A percentile compares a stretch with the other conserved stretches of the same genome.
Evolutionary conservation across 2,329 filamentous ascomycete species (phyloP).

Genomic region (Fusarium acutatum): DNA sequence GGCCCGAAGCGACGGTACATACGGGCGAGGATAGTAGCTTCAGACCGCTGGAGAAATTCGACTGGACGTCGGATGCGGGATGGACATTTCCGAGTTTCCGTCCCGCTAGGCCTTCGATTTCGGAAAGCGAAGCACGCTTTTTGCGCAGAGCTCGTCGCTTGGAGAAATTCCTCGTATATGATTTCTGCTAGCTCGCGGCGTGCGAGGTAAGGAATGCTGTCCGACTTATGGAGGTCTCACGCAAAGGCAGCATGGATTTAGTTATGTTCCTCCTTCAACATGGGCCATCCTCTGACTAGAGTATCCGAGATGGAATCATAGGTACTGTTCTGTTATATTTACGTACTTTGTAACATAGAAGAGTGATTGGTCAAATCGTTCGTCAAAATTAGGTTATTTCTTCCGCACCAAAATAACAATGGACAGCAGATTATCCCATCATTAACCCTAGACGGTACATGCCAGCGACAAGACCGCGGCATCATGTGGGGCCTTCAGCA

Average conservation of each 20-base stretch:
- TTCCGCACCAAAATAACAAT: background rate
- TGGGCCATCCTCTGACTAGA: too few species aligned
- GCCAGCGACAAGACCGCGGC: background rate
- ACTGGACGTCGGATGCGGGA: background rate
- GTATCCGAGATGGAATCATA: background rate
- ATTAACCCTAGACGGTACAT: background rate
- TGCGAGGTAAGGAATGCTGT: background rate
- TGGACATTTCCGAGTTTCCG: background rate
- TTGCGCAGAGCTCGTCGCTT: background rate
- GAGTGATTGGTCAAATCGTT: background rate
- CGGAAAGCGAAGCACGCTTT: background rate
- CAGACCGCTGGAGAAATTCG: background rate
- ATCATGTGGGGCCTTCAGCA: background rate
- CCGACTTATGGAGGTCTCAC: too few species aligned
- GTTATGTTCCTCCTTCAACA: too few species aligned
- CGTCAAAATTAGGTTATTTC: background rate
- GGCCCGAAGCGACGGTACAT: background rate
- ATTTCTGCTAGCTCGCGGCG: background rate
- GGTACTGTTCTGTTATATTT: background rate
- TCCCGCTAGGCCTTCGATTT: background rate
- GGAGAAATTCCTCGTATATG: background rate
- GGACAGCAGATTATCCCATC: background rate
- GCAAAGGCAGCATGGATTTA: too few species aligned
- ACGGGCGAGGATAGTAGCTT: background rate
- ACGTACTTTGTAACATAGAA: background rate